Percentiles rank a stretch among this genome's conserved stretches.
phyloP scores from a whole-genome alignment of 352 stramenopile species.

The Globisporangium irregulare region DNA sequence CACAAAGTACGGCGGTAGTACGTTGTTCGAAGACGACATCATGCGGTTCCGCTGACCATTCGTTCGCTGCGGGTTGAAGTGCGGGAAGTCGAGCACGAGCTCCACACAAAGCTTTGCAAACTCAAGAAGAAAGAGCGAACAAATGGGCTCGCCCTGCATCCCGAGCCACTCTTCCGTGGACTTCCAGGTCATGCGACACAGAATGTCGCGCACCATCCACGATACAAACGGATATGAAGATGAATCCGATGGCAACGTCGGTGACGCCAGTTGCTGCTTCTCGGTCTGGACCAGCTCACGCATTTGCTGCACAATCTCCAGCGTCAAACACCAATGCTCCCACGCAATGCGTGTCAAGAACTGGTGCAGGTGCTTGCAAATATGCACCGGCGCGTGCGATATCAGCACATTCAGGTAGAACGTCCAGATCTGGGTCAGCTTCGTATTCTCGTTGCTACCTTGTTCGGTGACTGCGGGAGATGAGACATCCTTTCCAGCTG shows the following conservation, averaged over 20 bases:
- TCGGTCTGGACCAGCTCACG: constrained; percentile 65
- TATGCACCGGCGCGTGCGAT: constrained; percentile 64
- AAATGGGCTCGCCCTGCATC: constrained; percentile 48
- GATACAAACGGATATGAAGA: constrained; percentile 82
- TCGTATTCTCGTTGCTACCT: constrained; percentile 25
- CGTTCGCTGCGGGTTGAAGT: constrained; percentile 48
- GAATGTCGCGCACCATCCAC: constrained; percentile 78
- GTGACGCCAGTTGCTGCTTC: constrained; percentile 45
- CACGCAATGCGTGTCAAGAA: constrained; percentile 78
- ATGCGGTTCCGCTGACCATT: constrained; percentile 29
- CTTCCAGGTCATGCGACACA: constrained; percentile 81
- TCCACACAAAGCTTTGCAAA: constrained; percentile 77
- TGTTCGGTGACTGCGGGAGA: not conserved
- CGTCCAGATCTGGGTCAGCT: constrained; percentile 76
- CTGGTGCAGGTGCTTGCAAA: constrained; percentile 82
- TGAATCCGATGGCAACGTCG: constrained; percentile 27
- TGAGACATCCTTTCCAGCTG: not conserved
- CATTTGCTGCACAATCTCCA: constrained; percentile 85
- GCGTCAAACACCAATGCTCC: constrained; percentile 80
- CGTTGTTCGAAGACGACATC: constrained; percentile 51
- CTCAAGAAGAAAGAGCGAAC: constrained; percentile 67
- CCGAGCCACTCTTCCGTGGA: constrained; percentile 66
- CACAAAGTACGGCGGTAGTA: constrained; percentile 79
- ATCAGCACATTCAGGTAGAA: constrained; percentile 78
- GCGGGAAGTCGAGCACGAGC: constrained; percentile 69